Base-by-base conservation (phyloP, 108 stramenopile genomes). In the Craspedostauros australis region DNA sequence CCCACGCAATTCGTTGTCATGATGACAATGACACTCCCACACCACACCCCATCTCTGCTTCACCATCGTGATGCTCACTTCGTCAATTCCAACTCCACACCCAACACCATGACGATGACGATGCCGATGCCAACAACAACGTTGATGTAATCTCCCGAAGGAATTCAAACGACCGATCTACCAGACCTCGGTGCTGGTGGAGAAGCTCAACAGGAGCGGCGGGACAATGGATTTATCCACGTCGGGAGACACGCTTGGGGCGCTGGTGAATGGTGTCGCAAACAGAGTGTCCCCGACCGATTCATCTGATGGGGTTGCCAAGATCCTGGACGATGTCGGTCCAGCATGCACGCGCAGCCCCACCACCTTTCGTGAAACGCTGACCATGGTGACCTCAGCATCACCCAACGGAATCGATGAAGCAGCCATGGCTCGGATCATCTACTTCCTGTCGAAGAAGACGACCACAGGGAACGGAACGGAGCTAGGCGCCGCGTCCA, bases 321-420 rank as follows among this genome's bases (percentile, higher is more conserved):
- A 83, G 37, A 67, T 94, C 38, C 70, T 96, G 29, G 50, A 71
- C 12, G 96, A 95, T 31, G 61, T 94, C 14, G 94, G 94, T 18
- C 91, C 88, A 27, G 70, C 88, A 11, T 88, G 84, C 58, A 93
- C 94, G 12, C 72, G 73, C 24, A 63, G 53, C 47, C 62, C 67
- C 25, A 52, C 56, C 8, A 72, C 79, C 16, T 70, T 97, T 32
- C 85, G 93, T 7, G 90, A 91, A 22, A 79, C 90, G 1, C 54
- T 96, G 42, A 71, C 76, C 22, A 59, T 77, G 33, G 63, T 77
- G 12, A 54, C 60, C 23, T 20, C 61, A 25, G 52, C 64, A 20
- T 46, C 38, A 15, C 55, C 64, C 28, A 58, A 49, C 1, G 49
- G 39, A 24, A 51, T 88, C 32, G 77, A 82, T 30, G 96, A 94